These are phyloP conservation scores for Lophiostoma macrostomum DNA, from an alignment of 495 filamentous ascomycete species.

Conservation along the genomic window DNA sequence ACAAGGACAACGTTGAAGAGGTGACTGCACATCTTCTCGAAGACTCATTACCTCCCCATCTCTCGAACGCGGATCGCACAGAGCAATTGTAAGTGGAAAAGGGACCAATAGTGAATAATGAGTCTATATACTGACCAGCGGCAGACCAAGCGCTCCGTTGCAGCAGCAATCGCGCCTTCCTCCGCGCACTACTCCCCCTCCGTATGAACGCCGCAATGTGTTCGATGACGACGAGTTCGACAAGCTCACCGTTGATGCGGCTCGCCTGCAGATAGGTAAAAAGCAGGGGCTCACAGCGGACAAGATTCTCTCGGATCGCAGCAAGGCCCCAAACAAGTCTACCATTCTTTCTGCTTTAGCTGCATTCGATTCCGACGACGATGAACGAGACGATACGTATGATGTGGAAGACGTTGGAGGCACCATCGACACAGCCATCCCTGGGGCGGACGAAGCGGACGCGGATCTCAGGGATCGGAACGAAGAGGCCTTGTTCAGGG, in stretches of 20 bases:
- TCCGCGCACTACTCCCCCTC: slow-evolving; percentile 45
- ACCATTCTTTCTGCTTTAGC: slow-evolving; percentile 89
- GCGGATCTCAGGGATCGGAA: slow-evolving; percentile 32
- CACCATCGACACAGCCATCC: slow-evolving; percentile 61
- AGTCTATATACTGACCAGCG: slow-evolving; percentile 32
- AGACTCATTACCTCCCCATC: slow-evolving; percentile 64
- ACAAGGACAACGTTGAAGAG: slow-evolving; percentile 71
- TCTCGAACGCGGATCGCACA: slow-evolving; percentile 53
- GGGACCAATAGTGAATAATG: too few relatives aligned
- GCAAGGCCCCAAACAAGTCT: slow-evolving; percentile 66
- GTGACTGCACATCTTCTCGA: slow-evolving; percentile 83
- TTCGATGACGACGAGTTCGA: slow-evolving; percentile 82
- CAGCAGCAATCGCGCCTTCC: slow-evolving; percentile 34
- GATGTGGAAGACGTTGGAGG: slow-evolving; percentile 88
- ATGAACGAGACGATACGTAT: slow-evolving; percentile 97
- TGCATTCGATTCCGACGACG: slow-evolving; percentile 89
- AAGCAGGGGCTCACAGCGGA: slow-evolving; percentile 64
- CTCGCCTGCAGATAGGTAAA: slow-evolving; percentile 70
- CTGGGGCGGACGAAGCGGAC: slow-evolving; percentile 37
- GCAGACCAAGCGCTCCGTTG: slow-evolving; percentile 35
- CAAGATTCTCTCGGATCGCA: slow-evolving; percentile 50
- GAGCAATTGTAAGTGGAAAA: slow-evolving; percentile 56
- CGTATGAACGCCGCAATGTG: slow-evolving; percentile 57
- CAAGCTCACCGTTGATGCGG: slow-evolving; percentile 58
- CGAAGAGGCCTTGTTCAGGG: slow-evolving; percentile 58